Conservation (phyloP, 495 filamentous ascomycete genomes). For the Aspergillus nidulans region DNA sequence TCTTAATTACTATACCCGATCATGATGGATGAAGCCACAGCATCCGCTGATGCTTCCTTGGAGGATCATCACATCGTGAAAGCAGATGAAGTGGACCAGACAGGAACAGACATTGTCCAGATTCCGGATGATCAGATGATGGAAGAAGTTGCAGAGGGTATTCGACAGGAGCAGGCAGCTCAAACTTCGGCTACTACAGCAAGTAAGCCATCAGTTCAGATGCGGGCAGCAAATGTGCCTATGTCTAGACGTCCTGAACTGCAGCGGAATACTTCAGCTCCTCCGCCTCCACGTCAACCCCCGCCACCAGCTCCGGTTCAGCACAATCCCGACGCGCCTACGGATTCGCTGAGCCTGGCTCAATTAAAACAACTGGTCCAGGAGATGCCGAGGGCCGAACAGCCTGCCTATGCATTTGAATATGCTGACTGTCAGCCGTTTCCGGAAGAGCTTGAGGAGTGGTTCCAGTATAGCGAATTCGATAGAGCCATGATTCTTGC, state of each 20-base stretch:
- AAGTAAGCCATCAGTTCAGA: constrained; percentile 10
- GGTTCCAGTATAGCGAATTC: constrained; percentile 87
- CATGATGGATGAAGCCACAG: constrained; percentile 31
- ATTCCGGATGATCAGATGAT: constrained; percentile 46
- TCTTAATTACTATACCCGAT: not conserved
- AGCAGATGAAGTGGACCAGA: constrained; percentile 53
- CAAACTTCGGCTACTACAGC: constrained; percentile 7
- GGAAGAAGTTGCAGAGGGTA: constrained; percentile 46
- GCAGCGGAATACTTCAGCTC: constrained; percentile 50
- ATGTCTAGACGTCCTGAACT: constrained; percentile 49
- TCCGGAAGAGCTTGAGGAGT: constrained; percentile 88
- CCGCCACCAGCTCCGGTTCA: constrained; percentile 52
- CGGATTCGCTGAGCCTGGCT: constrained; percentile 76
- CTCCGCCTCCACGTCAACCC: constrained; percentile 57
- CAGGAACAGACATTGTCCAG: constrained; percentile 49
- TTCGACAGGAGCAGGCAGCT: constrained; percentile 41
- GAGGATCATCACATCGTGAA: constrained; percentile 46
- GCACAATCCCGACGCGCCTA: constrained; percentile 41
- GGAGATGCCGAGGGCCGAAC: constrained; percentile 72
- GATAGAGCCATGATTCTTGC: constrained; percentile 62
- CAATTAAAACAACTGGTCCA: constrained; percentile 77
- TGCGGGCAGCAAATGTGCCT: constrained; percentile 17
- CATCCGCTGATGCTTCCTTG: constrained; percentile 20
- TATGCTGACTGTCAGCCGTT: constrained; percentile 80
- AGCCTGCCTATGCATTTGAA: constrained; percentile 86